A percentile compares a stretch with the other conserved stretches of the same genome.
phyloP scores from a whole-genome alignment of 2,329 filamentous ascomycete genomes.

The Fonsecaea nubica region DNA sequence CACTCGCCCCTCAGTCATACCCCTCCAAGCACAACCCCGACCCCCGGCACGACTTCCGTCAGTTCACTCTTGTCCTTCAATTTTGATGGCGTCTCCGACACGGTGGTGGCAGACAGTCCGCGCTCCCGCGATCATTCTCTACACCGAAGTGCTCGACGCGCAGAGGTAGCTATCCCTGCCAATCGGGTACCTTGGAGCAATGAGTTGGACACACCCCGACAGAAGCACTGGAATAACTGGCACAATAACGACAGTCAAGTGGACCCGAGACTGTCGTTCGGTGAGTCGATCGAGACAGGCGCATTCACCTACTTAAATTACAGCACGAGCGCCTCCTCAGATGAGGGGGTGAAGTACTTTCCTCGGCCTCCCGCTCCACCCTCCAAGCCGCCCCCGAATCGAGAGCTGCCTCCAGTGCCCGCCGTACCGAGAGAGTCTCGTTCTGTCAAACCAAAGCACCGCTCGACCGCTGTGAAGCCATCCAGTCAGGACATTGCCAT shows the following conservation, averaged over 20 bases:
- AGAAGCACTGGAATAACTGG: constrained; percentile 22
- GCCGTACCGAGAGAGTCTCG: constrained; percentile 13
- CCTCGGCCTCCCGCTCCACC: constrained; percentile 28
- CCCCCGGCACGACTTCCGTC: constrained; percentile 26
- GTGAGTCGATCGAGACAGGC: constrained; percentile 27
- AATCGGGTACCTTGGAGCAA: constrained; percentile 20
- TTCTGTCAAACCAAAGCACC: constrained; percentile 18
- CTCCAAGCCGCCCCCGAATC: constrained; percentile 23
- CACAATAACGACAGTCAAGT: constrained; percentile 36
- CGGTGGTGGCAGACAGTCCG: constrained; percentile 31
- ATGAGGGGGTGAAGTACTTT: constrained; percentile 32
- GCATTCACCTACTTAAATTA: constrained; percentile 37
- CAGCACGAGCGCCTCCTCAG: constrained; percentile 35
- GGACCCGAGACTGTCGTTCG: constrained; percentile 30
- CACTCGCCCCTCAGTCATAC: constrained; percentile 23
- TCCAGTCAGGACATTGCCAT: constrained; percentile 9
- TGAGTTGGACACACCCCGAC: constrained; percentile 18
- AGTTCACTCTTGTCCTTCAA: constrained; percentile 32
- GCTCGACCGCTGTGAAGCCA: not conserved
- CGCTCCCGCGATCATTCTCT: constrained; percentile 29
- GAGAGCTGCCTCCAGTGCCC: constrained; percentile 30
- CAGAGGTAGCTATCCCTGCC: not conserved
- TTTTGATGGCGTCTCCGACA: constrained; percentile 34
- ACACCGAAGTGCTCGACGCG: constrained; percentile 16
- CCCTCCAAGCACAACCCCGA: constrained; percentile 20